Conservation (phyloP, 768 basidiomycete species). For the Lentinula boryana region DNA sequence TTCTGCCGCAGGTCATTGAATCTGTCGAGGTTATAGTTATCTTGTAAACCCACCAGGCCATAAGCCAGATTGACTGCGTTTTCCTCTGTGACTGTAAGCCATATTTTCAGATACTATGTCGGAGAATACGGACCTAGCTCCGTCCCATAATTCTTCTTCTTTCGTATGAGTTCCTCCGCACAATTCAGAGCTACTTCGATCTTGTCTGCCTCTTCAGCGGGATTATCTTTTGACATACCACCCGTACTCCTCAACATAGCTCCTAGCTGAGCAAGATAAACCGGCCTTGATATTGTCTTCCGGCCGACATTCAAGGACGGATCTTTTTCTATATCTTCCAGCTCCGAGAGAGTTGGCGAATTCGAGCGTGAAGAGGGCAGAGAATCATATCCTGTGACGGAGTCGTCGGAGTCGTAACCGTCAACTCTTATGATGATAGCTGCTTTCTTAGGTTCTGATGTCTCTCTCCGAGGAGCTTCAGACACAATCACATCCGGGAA, state of each 20-base stretch:
- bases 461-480: conserved; percentile 1
- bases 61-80: conserved; percentile 81
- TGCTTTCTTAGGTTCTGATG: conserved; percentile 6
- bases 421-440: conserved; percentile 5
- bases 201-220: conserved; percentile 63
- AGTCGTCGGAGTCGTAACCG: conserved; percentile 76
- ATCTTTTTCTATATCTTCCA: conserved; percentile 81
- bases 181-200: conserved; percentile 75
- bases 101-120: background rate
- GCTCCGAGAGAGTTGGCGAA: conserved; percentile 77
- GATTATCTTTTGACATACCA: conserved; percentile 44
- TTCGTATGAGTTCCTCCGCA: conserved; percentile 80
- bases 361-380: conserved; percentile 59
- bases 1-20: conserved; percentile 77
- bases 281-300: conserved; percentile 73
- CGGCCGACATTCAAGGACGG: conserved; percentile 69
- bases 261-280: conserved; percentile 84
- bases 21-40: conserved; percentile 78
- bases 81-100: conserved; percentile 54
- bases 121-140: conserved; percentile 66
- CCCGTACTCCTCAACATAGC: conserved; percentile 64
- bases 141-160: conserved; percentile 78
- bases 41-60: conserved; percentile 64
- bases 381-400: conserved; percentile 77
- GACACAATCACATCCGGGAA: conserved; percentile 2